Base-by-base conservation (phyloP, 768 basidiomycete genomes). In the Aureoboletus auriporus region DNA sequence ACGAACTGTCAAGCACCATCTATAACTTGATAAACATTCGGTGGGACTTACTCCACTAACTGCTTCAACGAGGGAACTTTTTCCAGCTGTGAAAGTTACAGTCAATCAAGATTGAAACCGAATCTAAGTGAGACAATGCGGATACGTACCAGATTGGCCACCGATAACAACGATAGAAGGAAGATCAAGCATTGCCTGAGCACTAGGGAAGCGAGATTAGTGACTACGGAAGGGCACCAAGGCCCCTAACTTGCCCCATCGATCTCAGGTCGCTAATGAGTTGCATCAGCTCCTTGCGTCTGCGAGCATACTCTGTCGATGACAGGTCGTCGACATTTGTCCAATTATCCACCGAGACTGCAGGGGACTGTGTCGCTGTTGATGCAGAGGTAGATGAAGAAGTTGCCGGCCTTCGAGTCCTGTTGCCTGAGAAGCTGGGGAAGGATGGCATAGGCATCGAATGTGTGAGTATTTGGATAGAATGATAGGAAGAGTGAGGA, bases 21-120 rank as follows among this genome's bases (percentile, higher is more conserved):
- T 10, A 9, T 28, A 8, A 7, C 7, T 17, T 5, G 13, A 26
- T n/a, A 33, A 27, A 36, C 26, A 42, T 46, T 41, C 16, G 0
- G 12, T 17, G 16, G 0, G 4, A 57, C 75, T 20, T 54, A 82
- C 80, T 8, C 79, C 77, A 12, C 71, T 79, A 0, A 81, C 75
- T 0, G 76, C 79, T 45, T 82, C 80, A 0, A 82, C 78, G 1
- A 82, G 59, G 0, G 79, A 82, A 49, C 80, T 82, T 53, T 82
- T 82, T 4, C 80, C 80, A 5, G 79, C 80, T 80, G 40, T 45
- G 4, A 14, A 35, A 29, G 17, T 48, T 6, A 44, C 9, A 13
- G 35, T 37, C 46, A 54, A 43, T 41, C 20, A 42, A 37, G 12
- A 27, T 16, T 12, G 14, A 44, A 37, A 38, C 31, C 9, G 6